Conservation (phyloP, 1,284 basidiomycete species). For the Thelephora terrestris region DNA sequence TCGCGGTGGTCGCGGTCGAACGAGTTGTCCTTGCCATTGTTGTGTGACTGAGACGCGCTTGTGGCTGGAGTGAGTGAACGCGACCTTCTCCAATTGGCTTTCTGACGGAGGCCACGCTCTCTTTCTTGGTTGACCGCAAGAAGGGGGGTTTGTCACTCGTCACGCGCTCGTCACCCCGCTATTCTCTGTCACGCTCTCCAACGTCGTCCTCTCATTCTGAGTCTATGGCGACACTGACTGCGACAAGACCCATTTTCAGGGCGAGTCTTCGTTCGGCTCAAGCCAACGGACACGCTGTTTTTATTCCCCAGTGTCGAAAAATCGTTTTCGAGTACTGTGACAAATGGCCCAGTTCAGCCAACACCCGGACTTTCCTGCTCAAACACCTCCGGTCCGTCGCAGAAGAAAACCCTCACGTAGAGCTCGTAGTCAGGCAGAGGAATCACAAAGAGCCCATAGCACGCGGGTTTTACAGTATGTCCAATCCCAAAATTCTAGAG, state of each 20-base stretch:
- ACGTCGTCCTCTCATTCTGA: conserved; percentile 10
- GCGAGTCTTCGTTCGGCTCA: conserved; percentile 51
- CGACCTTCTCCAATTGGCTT: conserved; percentile 14
- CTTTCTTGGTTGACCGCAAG: conserved; percentile 1
- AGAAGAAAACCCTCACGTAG: conserved; percentile 65
- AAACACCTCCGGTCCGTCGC: conserved; percentile 56
- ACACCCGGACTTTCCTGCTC: conserved; percentile 58
- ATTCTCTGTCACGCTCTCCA: background rate
- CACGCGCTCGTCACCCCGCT: background rate
- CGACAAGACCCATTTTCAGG: conserved; percentile 36
- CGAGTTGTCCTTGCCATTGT: conserved; percentile 65
- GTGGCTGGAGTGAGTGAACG: conserved; percentile 21
- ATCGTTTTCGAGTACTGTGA: conserved; percentile 82
- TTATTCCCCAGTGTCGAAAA: conserved; percentile 68
- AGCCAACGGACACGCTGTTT: conserved; percentile 60
- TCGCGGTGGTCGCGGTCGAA: conserved; percentile 26
- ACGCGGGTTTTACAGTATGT: conserved; percentile 66
- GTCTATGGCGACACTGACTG: conserved; percentile 18
- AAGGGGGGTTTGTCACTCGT: background rate
- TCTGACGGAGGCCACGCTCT: background rate
- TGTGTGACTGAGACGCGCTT: conserved; percentile 20
- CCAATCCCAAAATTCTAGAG: background rate
- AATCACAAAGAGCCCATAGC: conserved; percentile 64
- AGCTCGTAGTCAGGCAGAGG: conserved; percentile 68
- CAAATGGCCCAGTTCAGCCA: conserved; percentile 63